These are phyloP conservation scores for Scenedesmus sp. DNA, from an alignment of 163 green algal genomes.

Conservation along the genomic window DNA sequence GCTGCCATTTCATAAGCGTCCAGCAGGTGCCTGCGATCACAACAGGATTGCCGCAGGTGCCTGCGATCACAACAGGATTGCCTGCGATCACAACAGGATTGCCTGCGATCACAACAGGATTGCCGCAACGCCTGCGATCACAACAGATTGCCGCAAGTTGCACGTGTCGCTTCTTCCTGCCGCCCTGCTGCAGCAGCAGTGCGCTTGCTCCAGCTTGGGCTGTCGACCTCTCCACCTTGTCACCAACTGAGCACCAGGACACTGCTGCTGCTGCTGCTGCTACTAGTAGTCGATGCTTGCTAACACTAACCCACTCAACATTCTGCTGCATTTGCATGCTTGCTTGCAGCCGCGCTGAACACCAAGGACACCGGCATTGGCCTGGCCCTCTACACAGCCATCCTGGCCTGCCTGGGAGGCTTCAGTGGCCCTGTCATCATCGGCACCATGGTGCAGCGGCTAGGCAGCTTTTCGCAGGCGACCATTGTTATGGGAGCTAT, in stretches of 20 bases:
- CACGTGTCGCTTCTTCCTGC: neutral
- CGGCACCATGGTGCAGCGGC: constrained; percentile 10
- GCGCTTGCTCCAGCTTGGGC: neutral
- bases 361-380: constrained; percentile 19
- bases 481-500: constrained; percentile 12
- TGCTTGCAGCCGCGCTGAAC: neutral
- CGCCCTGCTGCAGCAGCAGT: neutral
- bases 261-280: neutral
- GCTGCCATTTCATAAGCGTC: too few species aligned
- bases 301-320: neutral
- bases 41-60: too few species aligned
- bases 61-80: too few species aligned
- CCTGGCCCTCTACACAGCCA: constrained; percentile 27
- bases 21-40: too few species aligned
- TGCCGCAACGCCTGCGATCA: too few species aligned
- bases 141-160: too few species aligned
- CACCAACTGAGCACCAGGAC: too few species aligned
- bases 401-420: neutral
- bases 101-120: too few species aligned
- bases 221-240: too few species aligned
- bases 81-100: too few species aligned
- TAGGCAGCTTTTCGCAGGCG: neutral
- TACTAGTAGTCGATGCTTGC: neutral
- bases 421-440: constrained; percentile 30
- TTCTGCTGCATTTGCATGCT: neutral